phyloP scores from a whole-genome alignment of 2,329 filamentous ascomycete species.

The Stylonectria norvegica region DNA sequence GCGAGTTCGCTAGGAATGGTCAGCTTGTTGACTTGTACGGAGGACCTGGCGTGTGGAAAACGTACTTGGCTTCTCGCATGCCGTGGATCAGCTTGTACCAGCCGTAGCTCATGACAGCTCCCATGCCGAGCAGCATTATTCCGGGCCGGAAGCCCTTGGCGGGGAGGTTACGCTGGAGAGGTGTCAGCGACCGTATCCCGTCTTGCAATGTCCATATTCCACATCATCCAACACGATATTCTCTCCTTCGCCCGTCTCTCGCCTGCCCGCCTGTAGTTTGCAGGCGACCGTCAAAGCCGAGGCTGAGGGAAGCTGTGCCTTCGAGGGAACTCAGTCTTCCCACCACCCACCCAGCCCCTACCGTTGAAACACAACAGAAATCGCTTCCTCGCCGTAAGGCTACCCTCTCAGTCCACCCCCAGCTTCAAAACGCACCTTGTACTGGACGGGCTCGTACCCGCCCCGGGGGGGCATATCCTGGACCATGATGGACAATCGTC shows the following conservation, averaged over 20 bases:
- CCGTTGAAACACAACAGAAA: too few species aligned
- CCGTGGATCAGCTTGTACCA: constrained; percentile 84
- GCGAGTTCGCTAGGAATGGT: constrained; percentile 69
- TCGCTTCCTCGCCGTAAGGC: too few species aligned
- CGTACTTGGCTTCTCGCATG: constrained; percentile 88
- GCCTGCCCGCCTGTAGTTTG: too few species aligned
- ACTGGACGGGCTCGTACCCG: constrained; percentile 95
- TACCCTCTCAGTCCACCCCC: too few species aligned
- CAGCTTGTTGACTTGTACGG: neutral
- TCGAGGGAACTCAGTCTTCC: too few species aligned
- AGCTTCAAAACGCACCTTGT: constrained; percentile 66
- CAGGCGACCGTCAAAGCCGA: too few species aligned
- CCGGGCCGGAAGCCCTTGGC: constrained; percentile 84
- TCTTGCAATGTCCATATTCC: constrained; percentile 6
- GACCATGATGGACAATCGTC: constrained; percentile 63
- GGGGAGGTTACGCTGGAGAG: constrained; percentile 80
- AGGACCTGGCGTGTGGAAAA: constrained; percentile 12
- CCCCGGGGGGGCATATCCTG: constrained; percentile 96
- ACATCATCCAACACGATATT: neutral
- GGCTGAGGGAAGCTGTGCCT: too few species aligned
- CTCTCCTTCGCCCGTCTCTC: too few species aligned
- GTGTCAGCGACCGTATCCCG: too few species aligned
- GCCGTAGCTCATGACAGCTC: constrained; percentile 78
- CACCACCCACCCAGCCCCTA: too few species aligned
- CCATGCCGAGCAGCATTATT: constrained; percentile 72